A percentile compares a stretch with the other conserved stretches of the same genome.
phyloP scores from a whole-genome alignment of 1,139 yeast genomes.

The Torulaspora pretoriensis region DNA sequence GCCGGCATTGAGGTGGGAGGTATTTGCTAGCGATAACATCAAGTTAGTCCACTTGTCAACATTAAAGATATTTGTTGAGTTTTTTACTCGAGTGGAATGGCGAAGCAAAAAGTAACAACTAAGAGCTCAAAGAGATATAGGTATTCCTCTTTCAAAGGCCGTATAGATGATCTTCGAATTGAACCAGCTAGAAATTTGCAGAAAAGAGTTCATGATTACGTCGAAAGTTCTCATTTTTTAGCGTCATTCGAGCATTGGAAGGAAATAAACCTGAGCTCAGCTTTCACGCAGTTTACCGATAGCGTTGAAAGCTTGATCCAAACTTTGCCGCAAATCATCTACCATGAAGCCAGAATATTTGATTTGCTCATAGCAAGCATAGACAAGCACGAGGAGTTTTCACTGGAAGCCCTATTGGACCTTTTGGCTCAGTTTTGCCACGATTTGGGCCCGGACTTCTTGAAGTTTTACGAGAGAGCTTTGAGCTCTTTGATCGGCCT shows the following conservation, averaged over 20 bases:
- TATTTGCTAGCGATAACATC: too few species aligned
- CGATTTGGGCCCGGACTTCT: slow-evolving; percentile 88
- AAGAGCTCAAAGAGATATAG: slow-evolving; percentile 57
- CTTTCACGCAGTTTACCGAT: slow-evolving; percentile 60
- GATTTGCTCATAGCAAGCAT: slow-evolving; percentile 50
- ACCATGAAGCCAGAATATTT: slow-evolving; percentile 63
- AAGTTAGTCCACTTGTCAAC: too few species aligned
- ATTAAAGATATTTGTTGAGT: too few species aligned
- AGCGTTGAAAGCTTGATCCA: slow-evolving; percentile 54
- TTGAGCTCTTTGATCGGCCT: slow-evolving; percentile 50
- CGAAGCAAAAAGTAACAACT: slow-evolving; percentile 43
- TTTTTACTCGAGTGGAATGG: slow-evolving; percentile 14
- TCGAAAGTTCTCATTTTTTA: slow-evolving; percentile 71
- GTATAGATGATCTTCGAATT: slow-evolving; percentile 77
- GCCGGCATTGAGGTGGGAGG: not conserved
- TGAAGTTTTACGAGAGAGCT: slow-evolving; percentile 58
- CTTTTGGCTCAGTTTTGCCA: slow-evolving; percentile 81
- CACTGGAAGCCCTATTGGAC: slow-evolving; percentile 80
- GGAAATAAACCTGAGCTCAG: slow-evolving; percentile 76
- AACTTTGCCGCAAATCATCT: slow-evolving; percentile 75
- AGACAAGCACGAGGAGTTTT: slow-evolving; percentile 55
- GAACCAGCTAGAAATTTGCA: slow-evolving; percentile 70
- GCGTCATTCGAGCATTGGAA: slow-evolving; percentile 83
- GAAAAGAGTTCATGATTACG: slow-evolving; percentile 64
- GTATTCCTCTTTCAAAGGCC: slow-evolving; percentile 72